Conservation (phyloP, 257 asterid species). For the Ocimum tenuiflorum region DNA sequence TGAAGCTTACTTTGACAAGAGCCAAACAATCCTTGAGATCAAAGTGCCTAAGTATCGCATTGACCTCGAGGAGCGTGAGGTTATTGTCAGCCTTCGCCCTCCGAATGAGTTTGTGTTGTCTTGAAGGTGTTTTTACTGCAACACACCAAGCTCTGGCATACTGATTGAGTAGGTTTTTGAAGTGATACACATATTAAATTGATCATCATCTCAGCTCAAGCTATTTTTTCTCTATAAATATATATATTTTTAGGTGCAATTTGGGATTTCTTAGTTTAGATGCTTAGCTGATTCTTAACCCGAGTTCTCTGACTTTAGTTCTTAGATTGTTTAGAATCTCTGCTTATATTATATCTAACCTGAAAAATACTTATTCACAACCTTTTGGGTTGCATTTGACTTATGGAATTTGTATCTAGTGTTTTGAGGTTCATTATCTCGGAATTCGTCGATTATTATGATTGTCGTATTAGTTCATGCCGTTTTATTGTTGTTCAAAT, state of each 20-base stretch:
- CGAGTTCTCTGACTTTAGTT: slow-evolving; percentile 1
- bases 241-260: neutral
- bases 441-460: too few species aligned
- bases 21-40: slow-evolving; percentile 59
- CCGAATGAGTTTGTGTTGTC: slow-evolving; percentile 50
- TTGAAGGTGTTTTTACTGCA: slow-evolving; percentile 24
- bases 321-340: neutral
- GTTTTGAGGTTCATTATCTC: neutral
- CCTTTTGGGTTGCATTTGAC: neutral
- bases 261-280: neutral
- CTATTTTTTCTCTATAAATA: neutral
- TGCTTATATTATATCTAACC: neutral
- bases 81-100: slow-evolving; percentile 67
- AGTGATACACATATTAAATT: slow-evolving; percentile 23
- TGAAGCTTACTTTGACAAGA: slow-evolving; percentile 71
- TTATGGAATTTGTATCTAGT: neutral
- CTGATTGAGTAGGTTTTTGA: neutral
- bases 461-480: too few species aligned
- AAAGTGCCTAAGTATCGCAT: slow-evolving; percentile 61
- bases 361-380: slow-evolving; percentile 2
- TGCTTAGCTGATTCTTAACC: neutral
- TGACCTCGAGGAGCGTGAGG: slow-evolving; percentile 83
- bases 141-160: too few species aligned
- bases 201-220: slow-evolving; percentile 2
- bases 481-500: too few species aligned